phyloP scores from a whole-genome alignment of 176 grass and related monocot genomes.

The Lolium rigidum region DNA sequence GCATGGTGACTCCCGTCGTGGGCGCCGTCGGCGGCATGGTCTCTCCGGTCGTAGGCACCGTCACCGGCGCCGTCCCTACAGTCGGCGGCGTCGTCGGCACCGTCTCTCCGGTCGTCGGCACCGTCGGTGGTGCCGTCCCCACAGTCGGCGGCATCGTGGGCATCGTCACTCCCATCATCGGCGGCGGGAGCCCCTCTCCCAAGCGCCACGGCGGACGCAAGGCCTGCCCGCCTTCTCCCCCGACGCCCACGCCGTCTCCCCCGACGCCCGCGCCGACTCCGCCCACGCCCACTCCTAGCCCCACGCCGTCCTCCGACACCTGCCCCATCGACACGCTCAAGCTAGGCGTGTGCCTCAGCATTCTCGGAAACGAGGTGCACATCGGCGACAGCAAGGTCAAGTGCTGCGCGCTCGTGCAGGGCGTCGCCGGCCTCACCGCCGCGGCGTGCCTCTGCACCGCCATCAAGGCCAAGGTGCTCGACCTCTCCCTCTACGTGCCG shows the following conservation, averaged over 20 bases:
- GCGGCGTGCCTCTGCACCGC: conserved; percentile 75
- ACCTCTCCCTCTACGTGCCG: conserved; percentile 55
- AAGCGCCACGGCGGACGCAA: conserved; percentile 44
- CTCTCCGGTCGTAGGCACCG: not conserved
- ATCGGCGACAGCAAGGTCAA: conserved; percentile 56
- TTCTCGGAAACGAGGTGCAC: conserved; percentile 61
- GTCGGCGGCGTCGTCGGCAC: not conserved
- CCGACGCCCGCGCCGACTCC: conserved; percentile 33
- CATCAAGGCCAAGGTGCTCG: conserved; percentile 69
- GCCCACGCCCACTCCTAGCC: conserved; percentile 20
- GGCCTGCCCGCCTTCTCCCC: conserved; percentile 48
- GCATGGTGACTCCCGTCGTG: not conserved
- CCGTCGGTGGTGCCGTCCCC: not conserved
- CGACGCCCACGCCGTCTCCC: conserved; percentile 20
- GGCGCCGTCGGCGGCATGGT: not conserved
- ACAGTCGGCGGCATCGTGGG: not conserved
- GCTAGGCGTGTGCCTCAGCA: conserved; percentile 59
- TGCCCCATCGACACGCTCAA: conserved; percentile 73
- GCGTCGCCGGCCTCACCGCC: conserved; percentile 48
- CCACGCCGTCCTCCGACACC: conserved; percentile 40
- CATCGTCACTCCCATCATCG: not conserved
- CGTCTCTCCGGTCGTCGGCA: not conserved
- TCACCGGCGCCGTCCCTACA: not conserved
- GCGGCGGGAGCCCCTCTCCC: conserved; percentile 23
- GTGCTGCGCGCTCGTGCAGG: conserved; percentile 63